A percentile compares a stretch with the other conserved stretches of the same genome.
phyloP scores from a whole-genome alignment of 495 filamentous ascomycete species.

The Collariella sp. region DNA sequence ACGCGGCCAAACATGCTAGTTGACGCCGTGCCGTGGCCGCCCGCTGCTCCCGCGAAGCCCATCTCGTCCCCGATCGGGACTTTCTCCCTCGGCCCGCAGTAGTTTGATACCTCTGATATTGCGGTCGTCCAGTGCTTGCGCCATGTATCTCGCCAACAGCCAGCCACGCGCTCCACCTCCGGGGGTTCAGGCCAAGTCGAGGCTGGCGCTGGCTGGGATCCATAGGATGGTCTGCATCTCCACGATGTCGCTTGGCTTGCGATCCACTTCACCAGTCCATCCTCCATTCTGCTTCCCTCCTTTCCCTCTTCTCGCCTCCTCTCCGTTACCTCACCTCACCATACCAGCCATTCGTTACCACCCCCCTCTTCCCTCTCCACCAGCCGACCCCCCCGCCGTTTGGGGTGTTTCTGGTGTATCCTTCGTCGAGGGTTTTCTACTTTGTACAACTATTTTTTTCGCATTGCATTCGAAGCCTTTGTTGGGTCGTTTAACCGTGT shows the following conservation, averaged over 20 bases:
- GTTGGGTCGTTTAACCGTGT: background rate
- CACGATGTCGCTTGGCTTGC: slow-evolving; percentile 1
- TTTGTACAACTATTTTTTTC: background rate
- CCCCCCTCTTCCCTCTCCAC: slow-evolving; percentile 2
- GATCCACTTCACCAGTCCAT: background rate
- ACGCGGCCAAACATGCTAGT: background rate
- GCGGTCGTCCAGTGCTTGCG: background rate
- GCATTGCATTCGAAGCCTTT: background rate
- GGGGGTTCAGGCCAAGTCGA: background rate
- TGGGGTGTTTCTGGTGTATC: slow-evolving; percentile 6
- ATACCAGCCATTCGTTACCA: background rate
- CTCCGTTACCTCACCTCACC: background rate
- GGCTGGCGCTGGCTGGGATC: too few species aligned
- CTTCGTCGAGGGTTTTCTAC: background rate
- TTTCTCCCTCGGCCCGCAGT: background rate
- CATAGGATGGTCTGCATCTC: background rate
- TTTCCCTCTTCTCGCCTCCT: background rate
- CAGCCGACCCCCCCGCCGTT: background rate
- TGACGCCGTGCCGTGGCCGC: background rate
- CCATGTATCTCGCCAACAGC: slow-evolving; percentile 6
- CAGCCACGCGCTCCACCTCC: slow-evolving; percentile 4
- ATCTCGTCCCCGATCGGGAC: slow-evolving; percentile 3
- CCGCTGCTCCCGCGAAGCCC: background rate
- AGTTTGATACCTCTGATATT: slow-evolving; percentile 2
- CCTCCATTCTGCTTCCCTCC: background rate